Percentiles rank a stretch among this genome's conserved stretches.
Evolutionary conservation across 2,329 filamentous ascomycete species (phyloP).

Genomic region (Diaporthe caulivora): DNA sequence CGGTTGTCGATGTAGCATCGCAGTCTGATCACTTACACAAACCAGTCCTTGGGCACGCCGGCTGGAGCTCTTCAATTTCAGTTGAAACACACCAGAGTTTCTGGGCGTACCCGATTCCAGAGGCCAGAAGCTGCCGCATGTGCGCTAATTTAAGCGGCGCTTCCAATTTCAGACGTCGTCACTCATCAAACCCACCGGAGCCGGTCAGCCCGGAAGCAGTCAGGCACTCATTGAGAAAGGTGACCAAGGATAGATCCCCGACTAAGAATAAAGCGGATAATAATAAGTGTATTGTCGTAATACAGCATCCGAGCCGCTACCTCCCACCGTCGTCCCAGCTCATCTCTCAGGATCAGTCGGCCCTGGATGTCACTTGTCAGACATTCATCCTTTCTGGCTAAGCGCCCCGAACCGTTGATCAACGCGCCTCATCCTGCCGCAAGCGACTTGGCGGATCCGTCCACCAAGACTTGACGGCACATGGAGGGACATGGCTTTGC

Average conservation of each 20-base stretch:
- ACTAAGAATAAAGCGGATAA: constrained; percentile 11
- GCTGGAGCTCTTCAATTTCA: constrained; percentile 31
- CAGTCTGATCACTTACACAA: constrained; percentile 17
- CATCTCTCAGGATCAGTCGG: not conserved
- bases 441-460: constrained; percentile 25
- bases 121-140: constrained; percentile 24
- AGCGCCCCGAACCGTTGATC: constrained; percentile 27
- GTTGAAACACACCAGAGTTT: constrained; percentile 4
- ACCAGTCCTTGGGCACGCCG: constrained; percentile 16
- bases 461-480: constrained; percentile 12
- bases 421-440: constrained; percentile 24
- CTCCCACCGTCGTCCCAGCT: not conserved
- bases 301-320: not conserved
- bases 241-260: constrained; percentile 9
- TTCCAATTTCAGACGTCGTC: constrained; percentile 21
- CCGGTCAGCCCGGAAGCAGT: constrained; percentile 22
- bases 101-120: constrained; percentile 16
- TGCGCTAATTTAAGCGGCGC: constrained; percentile 29
- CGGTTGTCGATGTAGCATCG: constrained; percentile 7
- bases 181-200: constrained; percentile 20
- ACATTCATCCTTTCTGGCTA: constrained; percentile 8
- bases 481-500: constrained; percentile 5
- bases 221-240: constrained; percentile 3
- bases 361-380: constrained; percentile 16
- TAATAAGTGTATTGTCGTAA: not conserved